Conservation (phyloP, 139 green algal species). For the Picochlorum sp. region DNA sequence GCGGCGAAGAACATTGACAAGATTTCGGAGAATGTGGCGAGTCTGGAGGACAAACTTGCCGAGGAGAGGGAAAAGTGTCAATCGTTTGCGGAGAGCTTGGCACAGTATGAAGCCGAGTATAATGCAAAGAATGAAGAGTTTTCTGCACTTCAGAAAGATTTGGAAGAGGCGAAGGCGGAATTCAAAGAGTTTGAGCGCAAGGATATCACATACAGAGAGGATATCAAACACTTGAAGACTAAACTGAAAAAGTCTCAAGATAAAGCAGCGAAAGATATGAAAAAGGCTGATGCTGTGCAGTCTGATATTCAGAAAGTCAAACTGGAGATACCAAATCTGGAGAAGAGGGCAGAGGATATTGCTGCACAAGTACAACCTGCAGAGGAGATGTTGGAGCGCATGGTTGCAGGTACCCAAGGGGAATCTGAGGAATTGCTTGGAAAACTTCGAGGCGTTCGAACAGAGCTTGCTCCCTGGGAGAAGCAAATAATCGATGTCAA, state of each 20-base stretch:
- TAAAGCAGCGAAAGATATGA: slow-evolving; percentile 47
- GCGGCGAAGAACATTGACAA: slow-evolving; percentile 34
- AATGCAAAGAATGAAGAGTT: slow-evolving; percentile 33
- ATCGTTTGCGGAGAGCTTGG: slow-evolving; percentile 32
- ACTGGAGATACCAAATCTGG: slow-evolving; percentile 40
- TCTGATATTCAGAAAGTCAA: slow-evolving; percentile 36
- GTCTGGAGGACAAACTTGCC: slow-evolving; percentile 61
- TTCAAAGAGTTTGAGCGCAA: slow-evolving; percentile 84
- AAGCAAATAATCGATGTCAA: slow-evolving; percentile 61
- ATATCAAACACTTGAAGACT: slow-evolving; percentile 78
- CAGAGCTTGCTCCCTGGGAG: slow-evolving; percentile 81
- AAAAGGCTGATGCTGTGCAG: slow-evolving; percentile 24
- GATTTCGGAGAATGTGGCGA: slow-evolving; percentile 35
- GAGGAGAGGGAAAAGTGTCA: slow-evolving; percentile 62
- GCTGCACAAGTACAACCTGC: slow-evolving; percentile 31
- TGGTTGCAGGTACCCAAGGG: slow-evolving; percentile 60
- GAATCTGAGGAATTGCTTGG: slow-evolving; percentile 65
- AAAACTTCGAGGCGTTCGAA: slow-evolving; percentile 45
- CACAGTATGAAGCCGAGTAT: slow-evolving; percentile 31
- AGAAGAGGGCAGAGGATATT: slow-evolving; percentile 50
- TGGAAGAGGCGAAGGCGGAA: slow-evolving; percentile 52
- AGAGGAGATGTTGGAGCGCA: slow-evolving; percentile 50
- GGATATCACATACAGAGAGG: slow-evolving; percentile 76
- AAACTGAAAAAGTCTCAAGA: slow-evolving; percentile 74
- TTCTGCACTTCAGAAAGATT: slow-evolving; percentile 30